Evolutionary conservation across 208 protist species (phyloP).

Genomic region (Trypanosoma vivax): DNA sequence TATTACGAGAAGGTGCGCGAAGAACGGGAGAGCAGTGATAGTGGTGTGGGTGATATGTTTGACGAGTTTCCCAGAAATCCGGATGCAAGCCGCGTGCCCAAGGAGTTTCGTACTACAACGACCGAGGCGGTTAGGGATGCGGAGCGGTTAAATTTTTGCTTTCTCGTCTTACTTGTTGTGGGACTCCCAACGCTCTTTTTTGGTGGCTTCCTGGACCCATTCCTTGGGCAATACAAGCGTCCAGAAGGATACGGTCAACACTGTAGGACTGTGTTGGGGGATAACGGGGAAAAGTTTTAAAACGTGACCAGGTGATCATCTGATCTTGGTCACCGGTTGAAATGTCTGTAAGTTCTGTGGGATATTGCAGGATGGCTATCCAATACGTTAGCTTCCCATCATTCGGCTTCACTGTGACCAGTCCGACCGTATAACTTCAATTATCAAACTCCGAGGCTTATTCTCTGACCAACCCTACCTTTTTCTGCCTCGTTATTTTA

Average conservation of each 20-base stretch:
- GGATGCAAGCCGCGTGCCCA: constrained; percentile 33
- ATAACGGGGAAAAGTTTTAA: no score
- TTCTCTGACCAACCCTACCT: no score
- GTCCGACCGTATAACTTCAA: no score
- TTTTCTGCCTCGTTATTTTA: no score
- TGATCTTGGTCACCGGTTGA: no score
- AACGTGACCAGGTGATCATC: no score
- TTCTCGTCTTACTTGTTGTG: constrained; percentile 25
- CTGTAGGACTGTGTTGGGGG: no score
- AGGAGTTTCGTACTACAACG: constrained; percentile 35
- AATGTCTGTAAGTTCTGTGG: no score
- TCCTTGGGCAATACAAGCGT: constrained; percentile 23
- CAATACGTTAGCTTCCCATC: no score
- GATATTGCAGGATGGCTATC: no score
- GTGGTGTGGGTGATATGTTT: constrained; percentile 48
- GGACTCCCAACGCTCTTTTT: background rate
- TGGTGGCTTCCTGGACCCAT: constrained; percentile 37
- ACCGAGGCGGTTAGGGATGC: constrained; percentile 33
- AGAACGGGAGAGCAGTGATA: constrained; percentile 43
- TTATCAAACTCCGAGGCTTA: no score
- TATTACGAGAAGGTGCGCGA: constrained; percentile 68
- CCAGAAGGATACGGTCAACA: constrained; percentile 29
- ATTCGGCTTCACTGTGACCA: no score
- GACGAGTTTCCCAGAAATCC: constrained; percentile 48
- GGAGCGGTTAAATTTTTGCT: constrained; percentile 26